Evolutionary conservation across 345 rosid genomes (phyloP).

Genomic region (Eucalyptus rudis): DNA sequence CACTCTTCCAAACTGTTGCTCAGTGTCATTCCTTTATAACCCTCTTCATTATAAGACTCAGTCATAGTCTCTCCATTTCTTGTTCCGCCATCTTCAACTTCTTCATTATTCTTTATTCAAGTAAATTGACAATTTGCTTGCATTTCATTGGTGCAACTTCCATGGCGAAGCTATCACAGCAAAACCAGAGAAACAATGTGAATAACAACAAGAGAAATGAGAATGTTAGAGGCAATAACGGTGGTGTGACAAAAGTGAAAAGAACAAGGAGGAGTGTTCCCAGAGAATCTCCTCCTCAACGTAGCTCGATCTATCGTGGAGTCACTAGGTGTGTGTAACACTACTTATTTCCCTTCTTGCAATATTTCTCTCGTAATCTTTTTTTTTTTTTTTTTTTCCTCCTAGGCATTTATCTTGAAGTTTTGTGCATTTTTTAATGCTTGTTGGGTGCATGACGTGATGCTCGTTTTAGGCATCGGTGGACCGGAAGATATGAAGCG

Average conservation of each 20-base stretch:
- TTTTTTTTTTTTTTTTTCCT: neutral
- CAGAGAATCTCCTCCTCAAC: constrained; percentile 79
- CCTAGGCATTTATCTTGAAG: neutral
- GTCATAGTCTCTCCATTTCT: neutral
- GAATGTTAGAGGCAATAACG: neutral
- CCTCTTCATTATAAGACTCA: neutral
- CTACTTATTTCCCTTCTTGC: neutral
- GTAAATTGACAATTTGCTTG: neutral
- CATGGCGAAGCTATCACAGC: neutral
- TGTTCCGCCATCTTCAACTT: neutral
- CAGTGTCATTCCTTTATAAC: neutral
- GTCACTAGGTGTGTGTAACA: constrained; percentile 49
- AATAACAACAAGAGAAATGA: neutral
- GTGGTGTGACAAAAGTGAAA: constrained; percentile 37
- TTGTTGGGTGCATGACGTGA: neutral
- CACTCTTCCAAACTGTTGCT: neutral
- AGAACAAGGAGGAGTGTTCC: constrained; percentile 70
- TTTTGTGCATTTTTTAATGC: neutral
- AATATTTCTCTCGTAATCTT: neutral
- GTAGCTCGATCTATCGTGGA: constrained; percentile 82
- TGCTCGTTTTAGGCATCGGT: constrained; percentile 43
- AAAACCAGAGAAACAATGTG: neutral
- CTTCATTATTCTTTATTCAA: neutral
- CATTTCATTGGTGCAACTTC: neutral
- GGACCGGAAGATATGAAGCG: constrained; percentile 86